Conservation (phyloP, 2,329 filamentous ascomycete genomes). For the Cladosporium sp. region DNA sequence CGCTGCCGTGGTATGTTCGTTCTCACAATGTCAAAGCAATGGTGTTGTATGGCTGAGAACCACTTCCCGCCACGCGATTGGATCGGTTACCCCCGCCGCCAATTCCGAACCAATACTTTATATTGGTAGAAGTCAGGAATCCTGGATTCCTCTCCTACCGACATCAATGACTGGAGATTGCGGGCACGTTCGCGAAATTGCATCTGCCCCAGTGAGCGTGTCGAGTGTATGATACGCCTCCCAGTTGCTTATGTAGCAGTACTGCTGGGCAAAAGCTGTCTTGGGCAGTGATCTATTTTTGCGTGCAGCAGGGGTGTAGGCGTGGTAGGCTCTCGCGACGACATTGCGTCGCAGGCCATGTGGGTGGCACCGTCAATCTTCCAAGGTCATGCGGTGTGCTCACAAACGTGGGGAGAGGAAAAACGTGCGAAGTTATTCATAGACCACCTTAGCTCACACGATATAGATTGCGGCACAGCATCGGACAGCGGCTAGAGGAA, state of each 20-base stretch:
- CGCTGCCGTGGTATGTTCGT: too few relatives aligned
- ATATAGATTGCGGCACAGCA: constrained; percentile 8
- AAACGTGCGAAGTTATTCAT: not conserved
- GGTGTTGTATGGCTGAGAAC: not conserved
- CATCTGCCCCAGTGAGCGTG: not conserved
- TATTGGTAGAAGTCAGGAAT: not conserved
- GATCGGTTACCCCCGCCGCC: not conserved
- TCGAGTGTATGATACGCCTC: not conserved
- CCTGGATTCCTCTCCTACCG: not conserved
- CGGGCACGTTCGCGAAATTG: not conserved
- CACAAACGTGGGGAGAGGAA: not conserved
- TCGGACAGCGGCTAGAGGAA: not conserved
- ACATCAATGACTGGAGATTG: not conserved
- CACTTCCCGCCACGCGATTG: not conserved
- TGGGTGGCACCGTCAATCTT: not conserved
- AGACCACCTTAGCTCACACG: not conserved
- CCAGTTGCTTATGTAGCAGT: not conserved
- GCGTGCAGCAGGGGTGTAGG: not conserved
- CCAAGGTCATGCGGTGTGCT: not conserved
- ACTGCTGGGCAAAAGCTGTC: not conserved
- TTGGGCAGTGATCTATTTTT: too few relatives aligned
- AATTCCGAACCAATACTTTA: not conserved
- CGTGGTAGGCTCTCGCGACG: not conserved
- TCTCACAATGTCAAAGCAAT: not conserved
- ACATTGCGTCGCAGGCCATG: not conserved